phyloP scores from a whole-genome alignment of 768 basidiomycete genomes.

The Lactarius indigo region DNA sequence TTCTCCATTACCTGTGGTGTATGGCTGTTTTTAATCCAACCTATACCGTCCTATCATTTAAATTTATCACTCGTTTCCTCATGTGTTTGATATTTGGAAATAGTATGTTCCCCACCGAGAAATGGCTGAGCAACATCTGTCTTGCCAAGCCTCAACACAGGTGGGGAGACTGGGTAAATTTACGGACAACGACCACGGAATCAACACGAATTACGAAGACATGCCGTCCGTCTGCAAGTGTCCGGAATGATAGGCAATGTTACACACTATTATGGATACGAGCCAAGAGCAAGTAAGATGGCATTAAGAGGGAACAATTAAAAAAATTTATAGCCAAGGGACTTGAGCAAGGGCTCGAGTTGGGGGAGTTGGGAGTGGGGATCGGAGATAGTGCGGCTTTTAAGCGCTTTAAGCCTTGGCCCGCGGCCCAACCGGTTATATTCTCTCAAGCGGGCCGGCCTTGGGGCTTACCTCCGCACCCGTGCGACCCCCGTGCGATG shows the following conservation, averaged over 20 bases:
- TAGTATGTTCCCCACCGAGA: constrained; percentile 20
- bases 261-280: background rate
- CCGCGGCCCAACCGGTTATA: background rate
- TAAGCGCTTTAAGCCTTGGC: background rate
- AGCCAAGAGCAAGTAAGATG: background rate
- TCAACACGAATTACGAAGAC: constrained; percentile 14
- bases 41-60: constrained; percentile 24
- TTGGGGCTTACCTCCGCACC: background rate
- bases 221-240: constrained; percentile 24
- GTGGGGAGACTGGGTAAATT: constrained; percentile 11
- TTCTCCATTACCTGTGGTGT: constrained; percentile 3
- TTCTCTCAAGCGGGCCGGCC: background rate
- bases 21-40: background rate
- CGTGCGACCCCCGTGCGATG: background rate
- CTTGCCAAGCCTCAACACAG: constrained; percentile 22
- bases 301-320: background rate
- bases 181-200: constrained; percentile 24
- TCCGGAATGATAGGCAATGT: constrained; percentile 8
- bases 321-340: background rate
- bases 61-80: constrained; percentile 17
- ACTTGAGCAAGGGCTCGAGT: background rate
- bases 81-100: background rate
- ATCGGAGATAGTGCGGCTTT: background rate
- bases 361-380: background rate
- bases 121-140: constrained; percentile 11